Evolutionary conservation across 163 green algal genomes (phyloP).

Genomic region (Volvox carteri): DNA sequence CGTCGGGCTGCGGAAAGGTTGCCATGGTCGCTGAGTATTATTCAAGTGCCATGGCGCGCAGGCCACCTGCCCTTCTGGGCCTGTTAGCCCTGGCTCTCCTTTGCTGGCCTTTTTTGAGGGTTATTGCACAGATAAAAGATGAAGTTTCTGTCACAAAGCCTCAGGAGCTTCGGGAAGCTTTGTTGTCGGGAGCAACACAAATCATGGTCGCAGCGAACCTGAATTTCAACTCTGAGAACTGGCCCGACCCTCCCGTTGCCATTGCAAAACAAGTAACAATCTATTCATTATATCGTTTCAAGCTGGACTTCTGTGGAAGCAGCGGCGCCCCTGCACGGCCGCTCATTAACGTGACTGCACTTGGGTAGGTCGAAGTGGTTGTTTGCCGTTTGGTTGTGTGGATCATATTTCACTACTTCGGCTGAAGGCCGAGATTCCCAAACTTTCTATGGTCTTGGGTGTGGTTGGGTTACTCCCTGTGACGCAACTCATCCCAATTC

Average conservation of each 20-base stretch:
- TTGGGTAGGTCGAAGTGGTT: background rate
- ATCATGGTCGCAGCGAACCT: background rate
- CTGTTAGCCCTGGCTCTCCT: no score
- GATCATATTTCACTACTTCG: background rate
- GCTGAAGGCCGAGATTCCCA: background rate
- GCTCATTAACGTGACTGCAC: constrained; percentile 5
- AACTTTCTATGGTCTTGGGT: background rate
- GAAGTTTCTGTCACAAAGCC: background rate
- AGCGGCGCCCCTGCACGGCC: background rate
- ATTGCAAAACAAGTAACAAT: constrained; percentile 10
- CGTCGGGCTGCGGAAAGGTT: no score
- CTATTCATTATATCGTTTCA: constrained; percentile 16
- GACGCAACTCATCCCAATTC: background rate
- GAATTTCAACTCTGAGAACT: constrained; percentile 13
- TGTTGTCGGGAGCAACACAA: background rate
- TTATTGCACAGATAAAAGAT: background rate
- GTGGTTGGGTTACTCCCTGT: background rate
- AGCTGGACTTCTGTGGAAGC: constrained; percentile 27
- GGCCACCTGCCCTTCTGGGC: no score
- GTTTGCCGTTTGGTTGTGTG: no score
- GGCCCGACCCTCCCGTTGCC: background rate
- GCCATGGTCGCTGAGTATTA: no score
- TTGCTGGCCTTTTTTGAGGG: no score
- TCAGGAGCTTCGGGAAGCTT: background rate
- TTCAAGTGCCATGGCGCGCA: no score